These are phyloP conservation scores for Pleomassaria siparia DNA, from an alignment of 2,329 filamentous ascomycete species.

Conservation along the genomic window DNA sequence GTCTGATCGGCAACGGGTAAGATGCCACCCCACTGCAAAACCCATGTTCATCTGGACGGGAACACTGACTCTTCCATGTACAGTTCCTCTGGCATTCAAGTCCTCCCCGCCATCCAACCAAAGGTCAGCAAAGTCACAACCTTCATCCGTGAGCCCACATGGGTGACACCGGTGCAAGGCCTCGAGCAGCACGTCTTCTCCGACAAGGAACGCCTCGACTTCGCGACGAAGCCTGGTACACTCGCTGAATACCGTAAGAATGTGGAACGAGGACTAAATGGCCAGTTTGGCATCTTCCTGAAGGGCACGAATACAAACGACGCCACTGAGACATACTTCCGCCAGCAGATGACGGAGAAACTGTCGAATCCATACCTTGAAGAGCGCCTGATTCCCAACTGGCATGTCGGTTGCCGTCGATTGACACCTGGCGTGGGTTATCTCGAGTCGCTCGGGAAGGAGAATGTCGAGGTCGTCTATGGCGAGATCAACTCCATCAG, in stretches of 20 bases:
- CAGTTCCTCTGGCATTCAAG: slow-evolving; percentile 58
- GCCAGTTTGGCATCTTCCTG: slow-evolving; percentile 52
- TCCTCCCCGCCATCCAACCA: slow-evolving; percentile 52
- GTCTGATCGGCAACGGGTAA: slow-evolving; percentile 56
- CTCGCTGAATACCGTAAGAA: slow-evolving; percentile 48
- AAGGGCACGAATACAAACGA: slow-evolving; percentile 45
- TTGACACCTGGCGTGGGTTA: slow-evolving; percentile 49
- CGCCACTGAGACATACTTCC: slow-evolving; percentile 47
- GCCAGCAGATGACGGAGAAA: slow-evolving; percentile 50
- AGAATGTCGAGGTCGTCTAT: slow-evolving; percentile 47
- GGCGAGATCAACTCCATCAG: slow-evolving; percentile 39
- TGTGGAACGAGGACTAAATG: slow-evolving; percentile 51
- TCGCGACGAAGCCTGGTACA: slow-evolving; percentile 43
- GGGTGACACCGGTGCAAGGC: slow-evolving; percentile 51
- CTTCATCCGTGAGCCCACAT: slow-evolving; percentile 55
- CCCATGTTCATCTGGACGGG: slow-evolving; percentile 21
- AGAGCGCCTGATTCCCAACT: slow-evolving; percentile 37
- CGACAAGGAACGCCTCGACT: slow-evolving; percentile 45
- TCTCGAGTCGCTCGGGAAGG: slow-evolving; percentile 45
- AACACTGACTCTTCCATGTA: slow-evolving; percentile 15
- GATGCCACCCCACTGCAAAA: slow-evolving; percentile 11
- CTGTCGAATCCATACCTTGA: slow-evolving; percentile 31
- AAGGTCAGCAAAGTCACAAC: slow-evolving; percentile 49
- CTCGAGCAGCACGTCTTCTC: slow-evolving; percentile 49
- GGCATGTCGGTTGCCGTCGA: slow-evolving; percentile 45